A percentile compares a stretch with the other conserved stretches of the same genome.
These are phyloP conservation scores for Parascedosporium putredinis DNA, from an alignment of 2,329 filamentous ascomycete species.

Conservation along the genomic window DNA sequence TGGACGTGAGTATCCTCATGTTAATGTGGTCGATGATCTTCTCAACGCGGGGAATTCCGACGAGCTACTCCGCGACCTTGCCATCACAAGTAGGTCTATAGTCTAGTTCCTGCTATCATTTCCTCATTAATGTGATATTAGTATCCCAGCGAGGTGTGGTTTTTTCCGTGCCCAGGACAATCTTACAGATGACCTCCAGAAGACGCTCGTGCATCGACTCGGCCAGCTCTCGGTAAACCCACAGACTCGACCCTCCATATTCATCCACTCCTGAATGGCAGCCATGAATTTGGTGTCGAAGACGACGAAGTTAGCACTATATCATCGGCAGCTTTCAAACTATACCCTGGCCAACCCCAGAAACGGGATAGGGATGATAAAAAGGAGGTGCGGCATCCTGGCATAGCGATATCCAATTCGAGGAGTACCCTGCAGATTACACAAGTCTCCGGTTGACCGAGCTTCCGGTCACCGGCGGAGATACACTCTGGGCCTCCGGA, in stretches of 20 bases:
- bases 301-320: constrained; percentile 52
- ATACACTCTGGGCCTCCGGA: constrained; percentile 53
- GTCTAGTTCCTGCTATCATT: not conserved
- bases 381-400: constrained; percentile 25
- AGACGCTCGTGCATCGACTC: constrained; percentile 46
- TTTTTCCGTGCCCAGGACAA: constrained; percentile 52
- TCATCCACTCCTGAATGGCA: constrained; percentile 46
- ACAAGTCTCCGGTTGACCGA: constrained; percentile 46
- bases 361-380: constrained; percentile 16
- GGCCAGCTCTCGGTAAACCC: constrained; percentile 52
- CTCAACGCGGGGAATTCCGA: constrained; percentile 45
- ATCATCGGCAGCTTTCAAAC: constrained; percentile 36
- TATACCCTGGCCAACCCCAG: constrained; percentile 21
- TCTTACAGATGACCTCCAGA: constrained; percentile 48
- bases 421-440: constrained; percentile 49
- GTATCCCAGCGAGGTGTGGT: constrained; percentile 55
- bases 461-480: constrained; percentile 45
- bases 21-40: constrained; percentile 36
- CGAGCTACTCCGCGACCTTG: constrained; percentile 47
- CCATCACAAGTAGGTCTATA: constrained; percentile 40
- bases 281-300: constrained; percentile 37
- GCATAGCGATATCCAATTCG: constrained; percentile 50
- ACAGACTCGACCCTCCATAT: constrained; percentile 47
- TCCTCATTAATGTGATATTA: constrained; percentile 16
- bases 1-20: constrained; percentile 39